A percentile compares a stretch with the other conserved stretches of the same genome.
Conservation (phyloP, 495 filamentous ascomycete genomes). For the Penicillium psychrofluorescens region DNA sequence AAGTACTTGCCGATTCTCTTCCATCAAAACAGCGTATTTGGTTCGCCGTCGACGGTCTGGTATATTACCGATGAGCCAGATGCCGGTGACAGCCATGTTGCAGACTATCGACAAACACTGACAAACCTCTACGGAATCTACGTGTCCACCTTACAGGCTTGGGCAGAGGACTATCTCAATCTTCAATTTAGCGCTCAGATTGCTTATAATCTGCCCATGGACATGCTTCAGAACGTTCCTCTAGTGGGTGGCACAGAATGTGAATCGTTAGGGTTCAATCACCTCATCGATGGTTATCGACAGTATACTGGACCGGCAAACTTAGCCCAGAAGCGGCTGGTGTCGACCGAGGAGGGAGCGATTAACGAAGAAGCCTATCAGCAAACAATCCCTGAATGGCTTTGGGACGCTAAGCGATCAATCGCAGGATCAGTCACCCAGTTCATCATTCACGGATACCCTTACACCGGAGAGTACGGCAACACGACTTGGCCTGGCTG, state of each 20-base stretch:
- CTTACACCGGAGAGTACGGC: no score
- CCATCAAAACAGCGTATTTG: constrained; percentile 1
- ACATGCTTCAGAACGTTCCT: constrained; percentile 9
- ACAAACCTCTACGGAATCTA: no score
- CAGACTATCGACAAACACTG: constrained; percentile 9
- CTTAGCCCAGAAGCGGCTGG: constrained; percentile 1
- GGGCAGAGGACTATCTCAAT: constrained; percentile 1
- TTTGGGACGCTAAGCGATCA: no score
- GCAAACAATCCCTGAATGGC: no score
- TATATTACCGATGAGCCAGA: constrained; percentile 12
- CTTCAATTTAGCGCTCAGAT: constrained; percentile 18
- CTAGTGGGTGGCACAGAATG: constrained; percentile 10
- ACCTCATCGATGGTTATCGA: constrained; percentile 13
- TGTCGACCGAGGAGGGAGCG: background rate
- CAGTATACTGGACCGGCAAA: constrained; percentile 4
- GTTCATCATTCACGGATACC: no score
- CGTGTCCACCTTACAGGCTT: no score
- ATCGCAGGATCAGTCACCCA: no score
- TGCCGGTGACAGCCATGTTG: constrained; percentile 11
- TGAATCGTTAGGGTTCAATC: constrained; percentile 9
- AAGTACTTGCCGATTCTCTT: constrained; percentile 3
- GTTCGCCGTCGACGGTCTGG: background rate
- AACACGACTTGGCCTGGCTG: no score
- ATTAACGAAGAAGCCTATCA: no score
- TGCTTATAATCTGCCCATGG: constrained; percentile 21